Percentiles rank a stretch among this genome's conserved stretches.
Conservation (phyloP, 2,329 filamentous ascomycete genomes). For the Colletotrichum sp. region DNA sequence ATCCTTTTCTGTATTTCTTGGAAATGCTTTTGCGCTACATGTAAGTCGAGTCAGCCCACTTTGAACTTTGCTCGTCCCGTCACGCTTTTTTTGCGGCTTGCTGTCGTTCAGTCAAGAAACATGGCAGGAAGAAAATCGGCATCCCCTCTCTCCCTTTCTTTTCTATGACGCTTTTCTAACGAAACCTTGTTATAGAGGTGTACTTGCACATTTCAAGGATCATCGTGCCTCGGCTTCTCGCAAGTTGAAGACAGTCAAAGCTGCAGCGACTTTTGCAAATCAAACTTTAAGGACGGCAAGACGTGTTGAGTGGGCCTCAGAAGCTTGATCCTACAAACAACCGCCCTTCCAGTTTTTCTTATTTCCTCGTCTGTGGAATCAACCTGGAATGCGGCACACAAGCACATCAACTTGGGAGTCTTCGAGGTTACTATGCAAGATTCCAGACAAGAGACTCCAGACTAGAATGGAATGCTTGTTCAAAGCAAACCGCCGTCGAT, state of each 20-base stretch:
- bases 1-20: not conserved
- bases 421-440: too few relatives aligned
- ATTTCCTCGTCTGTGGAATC: accelerated
- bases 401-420: too few relatives aligned
- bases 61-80: not conserved
- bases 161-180: not conserved
- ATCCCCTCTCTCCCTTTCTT: too few relatives aligned
- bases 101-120: not conserved
- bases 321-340: not conserved
- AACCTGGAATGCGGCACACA: too few relatives aligned
- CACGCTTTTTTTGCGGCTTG: not conserved
- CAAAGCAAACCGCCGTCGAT: too few relatives aligned
- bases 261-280: not conserved
- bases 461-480: too few relatives aligned
- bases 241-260: not conserved
- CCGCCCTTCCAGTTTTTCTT: too few relatives aligned
- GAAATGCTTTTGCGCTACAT: not conserved
- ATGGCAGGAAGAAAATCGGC: not conserved
- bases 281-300: not conserved
- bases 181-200: not conserved
- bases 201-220: not conserved
- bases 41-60: not conserved
- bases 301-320: not conserved
- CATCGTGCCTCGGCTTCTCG: not conserved
- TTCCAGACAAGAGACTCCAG: too few relatives aligned